These are phyloP conservation scores for Mayamaea pseudoterrestris DNA, from an alignment of 108 stramenopile species.

Conservation along the genomic window DNA sequence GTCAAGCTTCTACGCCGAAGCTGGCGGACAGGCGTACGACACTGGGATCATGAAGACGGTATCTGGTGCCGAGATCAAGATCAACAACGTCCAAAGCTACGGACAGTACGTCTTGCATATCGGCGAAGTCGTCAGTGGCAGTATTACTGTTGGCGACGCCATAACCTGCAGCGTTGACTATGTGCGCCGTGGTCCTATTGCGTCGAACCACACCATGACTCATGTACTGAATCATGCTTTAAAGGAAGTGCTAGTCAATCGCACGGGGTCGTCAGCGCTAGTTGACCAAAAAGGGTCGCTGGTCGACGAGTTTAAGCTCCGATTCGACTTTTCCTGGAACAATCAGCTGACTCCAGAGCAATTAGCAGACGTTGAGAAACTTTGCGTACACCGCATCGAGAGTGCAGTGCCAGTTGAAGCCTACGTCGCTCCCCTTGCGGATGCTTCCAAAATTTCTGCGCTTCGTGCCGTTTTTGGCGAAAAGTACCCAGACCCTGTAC, in stretches of 20 bases:
- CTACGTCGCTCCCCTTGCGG: conserved; percentile 70
- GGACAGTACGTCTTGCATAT: conserved; percentile 90
- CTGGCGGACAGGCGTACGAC: conserved; percentile 94
- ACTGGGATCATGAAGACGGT: conserved; percentile 61
- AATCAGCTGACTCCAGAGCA: conserved; percentile 65
- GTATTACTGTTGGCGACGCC: conserved; percentile 67
- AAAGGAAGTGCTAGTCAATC: conserved; percentile 66
- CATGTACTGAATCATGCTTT: conserved; percentile 97
- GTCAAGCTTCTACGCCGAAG: conserved; percentile 93
- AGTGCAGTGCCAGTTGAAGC: conserved; percentile 61
- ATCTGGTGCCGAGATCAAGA: conserved; percentile 34
- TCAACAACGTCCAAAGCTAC: conserved; percentile 81
- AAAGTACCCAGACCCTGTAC: conserved; percentile 98
- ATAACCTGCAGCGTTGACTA: conserved; percentile 89
- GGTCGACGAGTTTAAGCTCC: conserved; percentile 88
- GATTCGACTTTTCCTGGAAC: conserved; percentile 97
- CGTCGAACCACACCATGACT: conserved; percentile 99
- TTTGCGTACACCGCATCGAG: conserved; percentile 44
- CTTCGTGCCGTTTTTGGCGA: conserved; percentile 98
- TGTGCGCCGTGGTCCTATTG: conserved; percentile 86
- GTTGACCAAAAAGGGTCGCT: conserved; percentile 97
- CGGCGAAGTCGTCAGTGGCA: conserved; percentile 55
- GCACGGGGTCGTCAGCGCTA: conserved; percentile 22
- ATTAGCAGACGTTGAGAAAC: conserved; percentile 62
- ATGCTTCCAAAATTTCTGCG: conserved; percentile 78